Conservation (phyloP, 176 grass and related monocot species). For the Canna indica region DNA sequence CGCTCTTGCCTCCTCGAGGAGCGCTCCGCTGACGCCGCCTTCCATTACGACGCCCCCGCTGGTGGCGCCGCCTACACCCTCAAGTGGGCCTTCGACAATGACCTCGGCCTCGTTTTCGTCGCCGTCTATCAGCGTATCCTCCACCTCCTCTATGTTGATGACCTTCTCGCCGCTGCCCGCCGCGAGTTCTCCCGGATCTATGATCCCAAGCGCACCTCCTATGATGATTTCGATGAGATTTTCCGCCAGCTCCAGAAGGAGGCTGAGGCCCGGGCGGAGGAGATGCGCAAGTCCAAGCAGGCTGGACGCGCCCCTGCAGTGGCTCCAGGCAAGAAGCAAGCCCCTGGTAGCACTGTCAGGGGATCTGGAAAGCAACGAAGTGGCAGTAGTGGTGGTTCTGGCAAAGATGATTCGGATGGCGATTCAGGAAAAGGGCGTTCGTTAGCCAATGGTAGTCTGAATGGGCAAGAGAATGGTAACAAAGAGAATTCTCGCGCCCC, state of each 20-base stretch:
- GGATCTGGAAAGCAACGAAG: slow-evolving; percentile 17
- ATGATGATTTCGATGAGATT: slow-evolving; percentile 39
- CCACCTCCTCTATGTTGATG: slow-evolving; percentile 81
- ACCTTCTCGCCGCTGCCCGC: slow-evolving; percentile 65
- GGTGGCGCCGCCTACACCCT: slow-evolving; percentile 41
- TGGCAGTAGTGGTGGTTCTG: slow-evolving; percentile 9
- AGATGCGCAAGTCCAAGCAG: slow-evolving; percentile 70
- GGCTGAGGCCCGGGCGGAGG: slow-evolving; percentile 62
- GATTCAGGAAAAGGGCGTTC: slow-evolving; percentile 26
- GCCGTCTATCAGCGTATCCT: slow-evolving; percentile 89
- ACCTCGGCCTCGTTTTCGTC: slow-evolving; percentile 84
- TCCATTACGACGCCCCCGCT: slow-evolving; percentile 34
- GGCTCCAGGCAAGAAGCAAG: slow-evolving; percentile 21
- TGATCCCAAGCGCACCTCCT: slow-evolving; percentile 30
- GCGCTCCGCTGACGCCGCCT: slow-evolving; percentile 66
- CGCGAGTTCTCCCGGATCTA: slow-evolving; percentile 54
- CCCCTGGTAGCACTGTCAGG: not conserved
- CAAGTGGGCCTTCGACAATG: slow-evolving; percentile 91
- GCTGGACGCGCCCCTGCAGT: not conserved
- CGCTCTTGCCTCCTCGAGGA: slow-evolving; percentile 92
- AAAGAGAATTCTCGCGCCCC: slow-evolving; percentile 21
- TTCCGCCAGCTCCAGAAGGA: slow-evolving; percentile 85
- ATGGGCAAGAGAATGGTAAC: slow-evolving; percentile 19
- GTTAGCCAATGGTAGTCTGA: slow-evolving; percentile 28
- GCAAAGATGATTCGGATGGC: slow-evolving; percentile 42